Base-by-base conservation (phyloP, 306 rosid species). In the Prunus kanzakura region DNA sequence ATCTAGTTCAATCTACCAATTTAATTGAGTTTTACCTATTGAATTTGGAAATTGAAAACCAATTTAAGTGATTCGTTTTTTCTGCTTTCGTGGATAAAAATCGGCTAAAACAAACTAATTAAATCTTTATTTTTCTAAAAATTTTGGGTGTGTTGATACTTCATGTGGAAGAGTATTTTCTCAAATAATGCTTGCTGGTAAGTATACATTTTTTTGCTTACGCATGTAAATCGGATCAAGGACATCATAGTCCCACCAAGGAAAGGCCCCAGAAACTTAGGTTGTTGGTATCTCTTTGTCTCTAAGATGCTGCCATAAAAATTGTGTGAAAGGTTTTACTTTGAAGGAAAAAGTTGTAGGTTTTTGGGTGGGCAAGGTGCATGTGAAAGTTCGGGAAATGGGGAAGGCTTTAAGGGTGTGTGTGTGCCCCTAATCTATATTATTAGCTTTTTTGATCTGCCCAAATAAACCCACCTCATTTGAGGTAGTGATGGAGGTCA, bases 201-300 rank as follows among this genome's bases (percentile, higher is more conserved):
- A 51, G 55, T 46, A 74, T 16, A 60, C 69, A 74, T 74, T 74
- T 74, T 38, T 38, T 7, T 6, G 63, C 61, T 74, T 27, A 47
- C 78, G 18, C 66, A 20, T 64, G 63, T 32, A 60, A 51, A 75
- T 75, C 61, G 35, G 64, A 38, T 67, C 54, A 67, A 0, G 74
- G 55, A 79, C 52, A 29, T 16, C 27, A 45, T 46, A 75, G 77
- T 62, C 70, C 65, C 82, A 76, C 38, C 70, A 47, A 58, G 35
- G 45, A 49, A 77, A 70, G 64, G 81, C 66, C 69, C 73, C 74
- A 51, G 6, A 12, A 63, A 67, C 66, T 22, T 23, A 51, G 29
- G 64, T 78, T 71, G 81, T 78, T 75, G 83, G 83, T 67, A 81
- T 82, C 57, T 71, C 69, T 75, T 71, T 81, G 86, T 78, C 79